phyloP scores from a whole-genome alignment of 306 rosid species.

The Begonia loranthoides region DNA sequence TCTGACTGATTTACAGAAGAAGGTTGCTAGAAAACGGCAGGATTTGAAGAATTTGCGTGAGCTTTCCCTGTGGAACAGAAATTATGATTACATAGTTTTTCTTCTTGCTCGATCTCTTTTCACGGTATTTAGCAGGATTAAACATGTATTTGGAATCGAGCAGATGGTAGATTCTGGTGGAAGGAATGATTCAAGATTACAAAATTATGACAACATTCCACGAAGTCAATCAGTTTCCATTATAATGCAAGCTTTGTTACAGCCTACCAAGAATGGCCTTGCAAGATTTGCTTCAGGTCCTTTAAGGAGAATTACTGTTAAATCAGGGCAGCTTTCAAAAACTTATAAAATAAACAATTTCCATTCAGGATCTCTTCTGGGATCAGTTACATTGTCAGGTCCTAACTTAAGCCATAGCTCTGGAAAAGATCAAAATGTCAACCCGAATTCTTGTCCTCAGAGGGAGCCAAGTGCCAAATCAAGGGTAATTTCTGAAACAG shows the following conservation, averaged over 20 bases:
- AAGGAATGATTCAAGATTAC: conserved; percentile 23
- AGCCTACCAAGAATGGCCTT: conserved; percentile 28
- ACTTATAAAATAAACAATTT: conserved; percentile 27
- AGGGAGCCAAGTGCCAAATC: conserved; percentile 35
- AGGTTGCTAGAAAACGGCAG: conserved; percentile 61
- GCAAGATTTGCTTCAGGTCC: conserved; percentile 89
- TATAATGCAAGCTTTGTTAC: conserved; percentile 49
- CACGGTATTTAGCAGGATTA: conserved; percentile 64
- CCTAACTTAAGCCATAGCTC: conserved; percentile 46
- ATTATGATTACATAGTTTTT: conserved; percentile 56
- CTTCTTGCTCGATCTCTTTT: conserved; percentile 67
- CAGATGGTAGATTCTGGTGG: conserved; percentile 30
- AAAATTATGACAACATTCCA: conserved; percentile 32
- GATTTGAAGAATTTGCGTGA: conserved; percentile 72
- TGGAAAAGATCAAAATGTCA: conserved; percentile 26
- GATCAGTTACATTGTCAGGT: conserved; percentile 46
- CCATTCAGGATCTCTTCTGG: conserved; percentile 62
- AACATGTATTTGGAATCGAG: conserved; percentile 56
- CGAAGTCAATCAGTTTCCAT: conserved; percentile 70
- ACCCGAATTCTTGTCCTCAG: no score
- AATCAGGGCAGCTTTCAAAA: conserved; percentile 26
- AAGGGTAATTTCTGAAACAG: conserved; percentile 38
- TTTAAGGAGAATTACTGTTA: conserved; percentile 32
- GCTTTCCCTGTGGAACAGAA: conserved; percentile 70
- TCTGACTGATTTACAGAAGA: conserved; percentile 66